phyloP scores from a whole-genome alignment of 2,329 filamentous ascomycete genomes.

The Teratosphaeria gauchensis region DNA sequence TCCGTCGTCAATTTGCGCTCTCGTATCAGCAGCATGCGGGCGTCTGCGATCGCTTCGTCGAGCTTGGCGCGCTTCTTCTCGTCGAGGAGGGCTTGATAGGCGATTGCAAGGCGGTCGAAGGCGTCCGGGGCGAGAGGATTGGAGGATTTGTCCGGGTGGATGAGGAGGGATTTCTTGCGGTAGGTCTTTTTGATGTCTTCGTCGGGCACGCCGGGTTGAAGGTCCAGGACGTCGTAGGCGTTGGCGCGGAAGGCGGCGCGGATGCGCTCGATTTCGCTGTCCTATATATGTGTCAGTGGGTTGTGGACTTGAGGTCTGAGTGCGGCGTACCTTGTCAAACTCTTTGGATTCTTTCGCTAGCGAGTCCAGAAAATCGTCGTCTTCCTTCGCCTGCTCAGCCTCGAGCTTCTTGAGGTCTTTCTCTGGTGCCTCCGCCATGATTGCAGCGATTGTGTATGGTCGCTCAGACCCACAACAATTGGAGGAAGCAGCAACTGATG shows the following conservation, averaged over 20 bases:
- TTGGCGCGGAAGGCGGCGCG: slow-evolving; percentile 78
- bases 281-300: slow-evolving; percentile 41
- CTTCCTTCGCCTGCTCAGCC: slow-evolving; percentile 29
- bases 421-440: slow-evolving; percentile 16
- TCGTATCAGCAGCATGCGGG: slow-evolving; percentile 86
- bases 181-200: slow-evolving; percentile 92
- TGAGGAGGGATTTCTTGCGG: slow-evolving; percentile 95
- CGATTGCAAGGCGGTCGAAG: slow-evolving; percentile 93
- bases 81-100: slow-evolving; percentile 81
- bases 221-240: slow-evolving; percentile 85
- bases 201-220: slow-evolving; percentile 89
- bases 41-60: slow-evolving; percentile 92
- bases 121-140: slow-evolving; percentile 87
- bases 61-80: slow-evolving; percentile 81
- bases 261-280: slow-evolving; percentile 92
- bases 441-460: background rate
- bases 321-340: slow-evolving; percentile 63
- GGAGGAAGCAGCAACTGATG: background rate
- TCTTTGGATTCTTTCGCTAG: slow-evolving; percentile 81
- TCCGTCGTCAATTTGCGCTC: slow-evolving; percentile 91
- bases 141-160: slow-evolving; percentile 95
- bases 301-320: background rate
- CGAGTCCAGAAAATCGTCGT: slow-evolving; percentile 67
- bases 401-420: slow-evolving; percentile 20
- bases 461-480: background rate